Conservation (phyloP, 179 eudicot genomes). For the Drosera spatulata region DNA sequence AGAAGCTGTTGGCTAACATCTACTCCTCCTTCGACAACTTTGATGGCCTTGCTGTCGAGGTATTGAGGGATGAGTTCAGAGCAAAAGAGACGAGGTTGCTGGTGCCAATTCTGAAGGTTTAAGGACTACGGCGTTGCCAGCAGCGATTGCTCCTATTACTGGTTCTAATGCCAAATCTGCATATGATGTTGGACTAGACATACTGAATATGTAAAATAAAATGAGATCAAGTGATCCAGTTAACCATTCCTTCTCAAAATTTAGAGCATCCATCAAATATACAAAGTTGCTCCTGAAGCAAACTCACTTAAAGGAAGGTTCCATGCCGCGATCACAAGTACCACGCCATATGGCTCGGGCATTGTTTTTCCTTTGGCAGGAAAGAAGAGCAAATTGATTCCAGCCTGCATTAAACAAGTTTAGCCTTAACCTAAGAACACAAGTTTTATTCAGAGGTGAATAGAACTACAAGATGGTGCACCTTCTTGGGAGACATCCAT, state of each 20-base stretch:
- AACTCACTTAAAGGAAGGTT: slow-evolving; percentile 75
- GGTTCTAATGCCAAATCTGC: slow-evolving; percentile 78
- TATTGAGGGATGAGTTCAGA: slow-evolving; percentile 49
- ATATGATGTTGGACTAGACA: neutral
- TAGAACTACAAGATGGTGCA: neutral
- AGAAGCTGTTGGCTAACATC: slow-evolving; percentile 39
- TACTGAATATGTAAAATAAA: neutral
- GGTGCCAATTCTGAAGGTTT: slow-evolving; percentile 83
- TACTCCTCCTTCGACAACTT: slow-evolving; percentile 68
- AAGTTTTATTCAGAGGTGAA: neutral
- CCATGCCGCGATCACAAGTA: slow-evolving; percentile 73
- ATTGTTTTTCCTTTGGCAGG: slow-evolving; percentile 63
- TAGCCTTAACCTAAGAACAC: neutral
- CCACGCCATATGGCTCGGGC: slow-evolving; percentile 79
- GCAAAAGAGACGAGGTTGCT: slow-evolving; percentile 65
- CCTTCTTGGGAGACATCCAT: slow-evolving; percentile 83
- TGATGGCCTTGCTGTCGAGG: slow-evolving; percentile 56
- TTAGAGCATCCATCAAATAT: too few species aligned
- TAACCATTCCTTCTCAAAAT: too few species aligned
- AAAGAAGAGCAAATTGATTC: slow-evolving; percentile 39
- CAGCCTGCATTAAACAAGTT: slow-evolving; percentile 32
- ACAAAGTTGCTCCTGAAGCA: neutral
- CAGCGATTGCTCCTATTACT: slow-evolving; percentile 82
- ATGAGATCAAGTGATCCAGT: neutral
- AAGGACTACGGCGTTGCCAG: slow-evolving; percentile 72